Percentiles rank a stretch among this genome's conserved stretches.
Evolutionary conservation across 148 eudicot genomes (phyloP).

Genomic region (Vaccinium vitisidaea): DNA sequence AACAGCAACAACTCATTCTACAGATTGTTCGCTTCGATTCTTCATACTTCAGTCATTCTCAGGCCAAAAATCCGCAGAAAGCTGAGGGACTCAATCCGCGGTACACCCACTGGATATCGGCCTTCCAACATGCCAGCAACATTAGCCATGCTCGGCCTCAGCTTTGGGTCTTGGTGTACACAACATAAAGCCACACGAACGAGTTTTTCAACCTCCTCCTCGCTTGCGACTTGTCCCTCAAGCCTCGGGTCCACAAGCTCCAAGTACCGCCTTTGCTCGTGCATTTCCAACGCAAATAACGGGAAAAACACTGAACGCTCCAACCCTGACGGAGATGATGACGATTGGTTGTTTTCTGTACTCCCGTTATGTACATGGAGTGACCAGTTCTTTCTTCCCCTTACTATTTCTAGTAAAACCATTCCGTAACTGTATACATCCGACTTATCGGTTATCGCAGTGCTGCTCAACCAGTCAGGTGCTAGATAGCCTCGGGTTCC

Average conservation of each 20-base stretch:
- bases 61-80: slow-evolving; percentile 66
- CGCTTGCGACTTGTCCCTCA: slow-evolving; percentile 55
- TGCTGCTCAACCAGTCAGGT: slow-evolving; percentile 59
- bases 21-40: slow-evolving; percentile 29
- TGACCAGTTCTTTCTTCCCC: slow-evolving; percentile 57
- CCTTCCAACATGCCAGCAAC: slow-evolving; percentile 77
- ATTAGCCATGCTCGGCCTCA: slow-evolving; percentile 66
- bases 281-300: slow-evolving; percentile 69
- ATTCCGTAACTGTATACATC: slow-evolving; percentile 81
- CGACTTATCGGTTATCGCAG: slow-evolving; percentile 68
- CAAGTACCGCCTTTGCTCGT: slow-evolving; percentile 61
- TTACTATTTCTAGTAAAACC: slow-evolving; percentile 35
- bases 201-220: slow-evolving; percentile 54
- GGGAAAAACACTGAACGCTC: slow-evolving; percentile 60
- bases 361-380: slow-evolving; percentile 39
- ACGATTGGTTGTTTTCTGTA: slow-evolving; percentile 38
- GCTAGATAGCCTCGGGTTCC: slow-evolving; percentile 38
- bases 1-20: slow-evolving; percentile 15
- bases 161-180: slow-evolving; percentile 64
- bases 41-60: slow-evolving; percentile 52
- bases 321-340: neutral
- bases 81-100: slow-evolving; percentile 47
- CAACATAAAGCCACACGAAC: slow-evolving; percentile 70
- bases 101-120: slow-evolving; percentile 37
- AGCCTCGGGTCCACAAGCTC: slow-evolving; percentile 69